Conservation (phyloP, 441 rosid species). For the Omphalea diandra region DNA sequence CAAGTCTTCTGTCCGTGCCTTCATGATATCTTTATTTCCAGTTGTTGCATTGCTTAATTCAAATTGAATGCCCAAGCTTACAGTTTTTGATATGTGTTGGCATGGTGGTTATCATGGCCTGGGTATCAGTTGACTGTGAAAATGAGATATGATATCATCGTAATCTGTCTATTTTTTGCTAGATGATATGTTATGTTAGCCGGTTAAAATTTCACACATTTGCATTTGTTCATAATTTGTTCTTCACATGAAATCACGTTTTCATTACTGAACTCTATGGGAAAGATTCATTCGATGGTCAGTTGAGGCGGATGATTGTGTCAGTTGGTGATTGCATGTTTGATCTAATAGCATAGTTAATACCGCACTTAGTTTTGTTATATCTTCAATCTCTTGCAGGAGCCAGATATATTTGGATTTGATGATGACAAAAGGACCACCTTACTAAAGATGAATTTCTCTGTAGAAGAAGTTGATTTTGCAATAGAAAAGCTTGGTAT, state of each 20-base stretch:
- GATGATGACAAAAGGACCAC: slow-evolving; percentile 47
- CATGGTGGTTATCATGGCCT: background rate
- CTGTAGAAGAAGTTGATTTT: slow-evolving; percentile 57
- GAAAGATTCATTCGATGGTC: background rate
- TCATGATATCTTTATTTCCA: background rate
- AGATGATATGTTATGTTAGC: background rate
- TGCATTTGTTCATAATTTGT: background rate
- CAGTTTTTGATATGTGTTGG: background rate
- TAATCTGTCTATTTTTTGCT: background rate
- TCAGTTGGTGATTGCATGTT: background rate
- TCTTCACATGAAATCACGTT: background rate
- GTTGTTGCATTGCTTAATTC: background rate
- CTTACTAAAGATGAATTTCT: slow-evolving; percentile 73
- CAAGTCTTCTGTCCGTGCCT: background rate
- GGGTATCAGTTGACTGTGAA: background rate
- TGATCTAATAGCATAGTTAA: background rate
- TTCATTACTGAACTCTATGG: background rate
- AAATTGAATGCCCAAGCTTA: background rate
- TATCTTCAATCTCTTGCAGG: slow-evolving; percentile 43
- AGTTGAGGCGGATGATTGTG: slow-evolving; percentile 2
- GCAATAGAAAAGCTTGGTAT: slow-evolving; percentile 82
- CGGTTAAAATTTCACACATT: background rate
- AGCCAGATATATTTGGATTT: slow-evolving; percentile 49
- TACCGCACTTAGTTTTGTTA: background rate
- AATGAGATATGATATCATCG: background rate